Evolutionary conservation across 345 rosid species (phyloP).

Genomic region (Mercurialis annua): DNA sequence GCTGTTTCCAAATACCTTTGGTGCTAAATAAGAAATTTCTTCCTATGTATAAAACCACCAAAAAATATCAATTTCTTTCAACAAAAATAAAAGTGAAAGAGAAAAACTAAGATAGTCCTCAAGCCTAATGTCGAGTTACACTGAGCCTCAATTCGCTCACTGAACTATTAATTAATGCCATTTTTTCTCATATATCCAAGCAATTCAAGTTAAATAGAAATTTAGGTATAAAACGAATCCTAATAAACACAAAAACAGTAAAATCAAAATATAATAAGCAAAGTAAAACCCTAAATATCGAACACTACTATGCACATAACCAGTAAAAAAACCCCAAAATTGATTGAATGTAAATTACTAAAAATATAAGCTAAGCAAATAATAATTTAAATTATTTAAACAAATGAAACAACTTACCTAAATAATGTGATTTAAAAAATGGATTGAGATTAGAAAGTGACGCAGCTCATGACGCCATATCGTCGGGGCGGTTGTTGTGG

Average conservation of each 20-base stretch:
- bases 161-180: neutral
- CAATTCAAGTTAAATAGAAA: neutral
- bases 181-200: neutral
- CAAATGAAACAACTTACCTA: conserved; percentile 19
- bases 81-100: too few species aligned
- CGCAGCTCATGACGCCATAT: neutral
- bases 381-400: neutral
- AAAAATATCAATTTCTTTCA: neutral
- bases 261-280: neutral
- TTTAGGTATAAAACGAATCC: neutral
- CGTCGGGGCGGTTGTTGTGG: too few species aligned
- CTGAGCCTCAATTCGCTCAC: neutral
- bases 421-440: conserved; percentile 30
- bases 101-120: neutral
- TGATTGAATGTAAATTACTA: conserved; percentile 1
- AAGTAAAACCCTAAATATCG: neutral
- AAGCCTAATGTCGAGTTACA: neutral
- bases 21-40: neutral
- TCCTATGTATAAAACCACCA: neutral
- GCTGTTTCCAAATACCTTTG: neutral
- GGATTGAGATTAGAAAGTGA: conserved; percentile 12
- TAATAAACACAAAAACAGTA: neutral
- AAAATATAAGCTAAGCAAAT: conserved; percentile 1
- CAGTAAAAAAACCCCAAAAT: neutral
- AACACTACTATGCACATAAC: neutral